Conservation (phyloP, 2,329 filamentous ascomycete species). For the Microsporum canis region DNA sequence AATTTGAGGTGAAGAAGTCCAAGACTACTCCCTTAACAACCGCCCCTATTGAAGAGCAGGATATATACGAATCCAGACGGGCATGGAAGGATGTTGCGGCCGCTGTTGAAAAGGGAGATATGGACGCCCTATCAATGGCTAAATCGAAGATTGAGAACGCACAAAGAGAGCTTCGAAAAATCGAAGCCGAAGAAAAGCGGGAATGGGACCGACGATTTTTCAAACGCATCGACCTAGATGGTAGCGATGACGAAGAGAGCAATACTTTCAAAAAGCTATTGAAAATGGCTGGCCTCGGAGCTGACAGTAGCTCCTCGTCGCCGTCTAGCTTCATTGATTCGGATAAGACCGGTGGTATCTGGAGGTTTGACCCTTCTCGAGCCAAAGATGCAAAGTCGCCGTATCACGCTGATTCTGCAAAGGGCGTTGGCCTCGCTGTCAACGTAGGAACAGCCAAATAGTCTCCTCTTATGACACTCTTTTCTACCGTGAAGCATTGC, state of each 20-base stretch:
- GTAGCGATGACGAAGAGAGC: constrained; percentile 16
- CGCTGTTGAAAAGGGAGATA: constrained; percentile 69
- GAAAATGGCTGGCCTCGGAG: constrained; percentile 25
- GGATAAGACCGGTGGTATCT: constrained; percentile 58
- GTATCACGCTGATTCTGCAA: constrained; percentile 31
- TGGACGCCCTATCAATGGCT: constrained; percentile 65
- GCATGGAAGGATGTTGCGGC: constrained; percentile 80
- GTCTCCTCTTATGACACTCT: background rate
- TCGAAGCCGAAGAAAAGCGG: constrained; percentile 62
- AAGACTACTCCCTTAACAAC: constrained; percentile 58
- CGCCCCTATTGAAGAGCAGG: constrained; percentile 63
- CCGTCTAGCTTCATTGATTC: constrained; percentile 38
- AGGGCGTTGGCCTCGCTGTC: constrained; percentile 29
- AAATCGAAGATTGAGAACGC: constrained; percentile 85
- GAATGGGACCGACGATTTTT: constrained; percentile 84
- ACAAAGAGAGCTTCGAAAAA: constrained; percentile 64
- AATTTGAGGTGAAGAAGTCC: constrained; percentile 48
- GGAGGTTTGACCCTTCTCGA: constrained; percentile 53
- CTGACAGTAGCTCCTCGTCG: constrained; percentile 14
- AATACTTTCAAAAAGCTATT: constrained; percentile 35
- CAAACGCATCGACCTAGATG: constrained; percentile 30
- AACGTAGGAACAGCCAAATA: background rate
- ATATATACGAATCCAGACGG: constrained; percentile 73
- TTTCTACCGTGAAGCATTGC: background rate
- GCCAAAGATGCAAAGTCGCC: constrained; percentile 34